Conservation (phyloP, 2,329 filamentous ascomycete genomes). For the Beauveria brongniartii region DNA sequence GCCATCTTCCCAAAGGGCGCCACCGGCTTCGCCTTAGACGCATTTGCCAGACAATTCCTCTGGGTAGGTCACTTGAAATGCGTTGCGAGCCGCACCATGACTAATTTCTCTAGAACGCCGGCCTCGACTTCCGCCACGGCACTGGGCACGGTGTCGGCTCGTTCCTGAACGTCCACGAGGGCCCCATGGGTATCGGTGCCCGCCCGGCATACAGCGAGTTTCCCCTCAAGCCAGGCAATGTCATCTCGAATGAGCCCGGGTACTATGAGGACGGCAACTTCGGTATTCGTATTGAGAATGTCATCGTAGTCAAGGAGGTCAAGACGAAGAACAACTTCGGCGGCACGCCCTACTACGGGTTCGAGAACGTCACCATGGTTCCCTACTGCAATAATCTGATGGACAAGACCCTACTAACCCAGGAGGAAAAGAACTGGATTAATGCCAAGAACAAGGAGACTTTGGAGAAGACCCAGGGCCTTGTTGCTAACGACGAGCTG, state of each 20-base stretch:
- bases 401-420: conserved; percentile 62
- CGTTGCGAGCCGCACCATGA: neutral
- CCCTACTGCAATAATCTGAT: conserved; percentile 88
- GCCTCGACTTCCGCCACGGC: conserved; percentile 90
- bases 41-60: conserved; percentile 79
- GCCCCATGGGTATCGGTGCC: conserved; percentile 91
- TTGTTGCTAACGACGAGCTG: conserved; percentile 64
- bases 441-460: conserved; percentile 81
- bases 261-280: conserved; percentile 96
- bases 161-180: conserved; percentile 94
- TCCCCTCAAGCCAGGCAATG: conserved; percentile 80
- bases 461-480: conserved; percentile 68
- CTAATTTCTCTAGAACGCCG: conserved; percentile 40
- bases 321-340: conserved; percentile 82
- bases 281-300: conserved; percentile 93
- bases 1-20: conserved; percentile 92
- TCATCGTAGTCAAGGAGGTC: conserved; percentile 84
- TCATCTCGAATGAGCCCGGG: conserved; percentile 91
- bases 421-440: conserved; percentile 73
- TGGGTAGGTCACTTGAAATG: conserved; percentile 53
- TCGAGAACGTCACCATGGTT: conserved; percentile 96
- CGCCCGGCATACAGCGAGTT: conserved; percentile 88
- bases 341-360: conserved; percentile 88
- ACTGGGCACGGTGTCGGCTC: conserved; percentile 95
- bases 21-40: conserved; percentile 85